Evolutionary conservation across 2,329 filamentous ascomycete genomes (phyloP), one percentile per base, ranked within the genome.

Genomic region (Sporothrix pallida): DNA sequence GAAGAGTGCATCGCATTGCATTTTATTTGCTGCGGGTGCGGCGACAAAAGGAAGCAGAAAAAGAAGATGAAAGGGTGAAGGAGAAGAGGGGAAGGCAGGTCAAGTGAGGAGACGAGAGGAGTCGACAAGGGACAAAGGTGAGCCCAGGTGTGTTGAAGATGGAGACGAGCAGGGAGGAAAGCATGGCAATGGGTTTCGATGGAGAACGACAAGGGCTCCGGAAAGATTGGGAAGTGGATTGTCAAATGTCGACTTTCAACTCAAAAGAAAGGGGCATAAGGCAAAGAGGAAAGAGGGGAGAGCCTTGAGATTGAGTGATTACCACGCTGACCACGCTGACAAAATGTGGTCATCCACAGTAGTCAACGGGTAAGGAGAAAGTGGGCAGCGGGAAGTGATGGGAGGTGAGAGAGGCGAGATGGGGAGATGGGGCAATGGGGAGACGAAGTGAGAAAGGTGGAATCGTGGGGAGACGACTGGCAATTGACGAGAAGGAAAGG

Each of bases 11-110:
- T 37, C 7, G 56, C 56, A 58, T 31, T 58, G 56, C 56, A 58
- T 58, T 58, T 58, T 31, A 54, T 54, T 58, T 58, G 56, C 56
- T 31, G 56, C 56, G 56, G 56, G 56, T 58, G 56, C 56, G 23
- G 56, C 23, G 56, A 58, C 56, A 31, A 58, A 58, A 31, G 23
- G 56, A 37, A 5, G 31, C 31, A 7, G 31, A 7, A 37, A 37
- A 37, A 7, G 31, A 37, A 26, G n/a, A 54, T 54, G 52, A 54
- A 23, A 8, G n/a, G n/a, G n/a, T 37, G 4, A 37, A 54, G n/a
- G 7, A 9, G 52, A 13, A 23, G n/a, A 54, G 12, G n/a, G n/a
- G n/a, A 23, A 23, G 8, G 17, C 15, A n/a, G 3, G 46, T 12
- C 10, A 48, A 48, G 46, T 12, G 46, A 17, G 9, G 46, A 48